phyloP scores from a whole-genome alignment of 1,284 basidiomycete species.

The Puccinia horiana region DNA sequence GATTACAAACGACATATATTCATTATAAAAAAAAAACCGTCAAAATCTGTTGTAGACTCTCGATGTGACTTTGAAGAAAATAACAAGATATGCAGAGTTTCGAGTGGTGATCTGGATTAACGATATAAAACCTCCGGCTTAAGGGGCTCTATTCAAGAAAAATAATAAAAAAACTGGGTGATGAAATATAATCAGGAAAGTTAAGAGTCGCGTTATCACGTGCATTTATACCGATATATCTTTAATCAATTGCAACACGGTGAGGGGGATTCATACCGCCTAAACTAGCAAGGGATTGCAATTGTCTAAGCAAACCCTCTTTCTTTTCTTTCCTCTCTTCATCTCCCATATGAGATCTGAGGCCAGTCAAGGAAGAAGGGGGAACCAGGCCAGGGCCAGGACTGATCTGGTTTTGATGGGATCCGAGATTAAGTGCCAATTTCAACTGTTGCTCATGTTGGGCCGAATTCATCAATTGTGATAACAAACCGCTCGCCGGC shows the following conservation, averaged over 20 bases:
- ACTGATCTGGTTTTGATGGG: background rate
- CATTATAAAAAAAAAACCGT: no score
- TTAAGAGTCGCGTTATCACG: background rate
- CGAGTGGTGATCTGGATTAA: background rate
- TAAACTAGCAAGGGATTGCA: slow-evolving; percentile 24
- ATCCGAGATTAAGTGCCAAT: background rate
- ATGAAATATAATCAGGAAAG: background rate
- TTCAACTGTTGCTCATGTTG: slow-evolving; percentile 2
- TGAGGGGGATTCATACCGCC: background rate
- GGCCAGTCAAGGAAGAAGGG: background rate
- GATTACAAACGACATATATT: no score
- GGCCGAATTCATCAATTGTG: background rate
- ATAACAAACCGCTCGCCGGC: background rate
- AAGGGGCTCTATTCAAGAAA: background rate
- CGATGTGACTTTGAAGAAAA: no score
- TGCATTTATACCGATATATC: background rate
- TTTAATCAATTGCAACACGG: background rate
- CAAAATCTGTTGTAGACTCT: no score
- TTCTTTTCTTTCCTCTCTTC: slow-evolving; percentile 30
- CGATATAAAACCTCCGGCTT: background rate
- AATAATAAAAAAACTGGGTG: no score
- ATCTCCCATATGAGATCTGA: slow-evolving; percentile 18
- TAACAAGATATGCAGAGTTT: no score
- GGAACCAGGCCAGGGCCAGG: background rate
- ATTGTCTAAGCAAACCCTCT: slow-evolving; percentile 29